phyloP scores from a whole-genome alignment of 148 eudicot genomes.

The Dysphania ambrosioides region DNA sequence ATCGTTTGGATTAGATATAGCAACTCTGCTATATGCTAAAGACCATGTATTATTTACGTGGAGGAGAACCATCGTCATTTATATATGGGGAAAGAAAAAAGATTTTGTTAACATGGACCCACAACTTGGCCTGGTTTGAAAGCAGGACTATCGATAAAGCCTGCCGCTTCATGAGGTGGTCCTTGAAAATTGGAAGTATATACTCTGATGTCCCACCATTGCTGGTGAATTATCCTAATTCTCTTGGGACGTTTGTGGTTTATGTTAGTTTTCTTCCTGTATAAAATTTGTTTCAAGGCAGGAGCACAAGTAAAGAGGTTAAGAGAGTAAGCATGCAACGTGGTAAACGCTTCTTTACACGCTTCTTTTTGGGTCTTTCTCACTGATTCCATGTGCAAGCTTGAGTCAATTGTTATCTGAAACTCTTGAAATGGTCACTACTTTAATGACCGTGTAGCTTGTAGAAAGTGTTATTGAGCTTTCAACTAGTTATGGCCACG shows the following conservation, averaged over 20 bases:
- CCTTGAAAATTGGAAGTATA: constrained; percentile 14
- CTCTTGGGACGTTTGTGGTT: constrained; percentile 20
- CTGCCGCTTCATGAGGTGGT: constrained; percentile 20
- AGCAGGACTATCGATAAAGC: constrained; percentile 14
- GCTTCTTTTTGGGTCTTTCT: constrained; percentile 33
- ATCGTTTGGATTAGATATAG: constrained; percentile 12
- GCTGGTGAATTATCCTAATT: constrained; percentile 23
- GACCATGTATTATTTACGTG: constrained; percentile 49
- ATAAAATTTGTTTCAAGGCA: constrained; percentile 7
- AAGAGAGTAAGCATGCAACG: constrained; percentile 33
- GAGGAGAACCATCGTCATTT: constrained; percentile 32
- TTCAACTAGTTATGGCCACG: too few species aligned
- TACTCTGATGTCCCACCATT: neutral
- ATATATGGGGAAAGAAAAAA: neutral
- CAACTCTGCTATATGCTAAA: neutral
- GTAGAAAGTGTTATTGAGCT: neutral
- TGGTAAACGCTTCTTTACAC: constrained; percentile 44
- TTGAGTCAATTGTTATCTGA: constrained; percentile 1
- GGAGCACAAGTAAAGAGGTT: constrained; percentile 5
- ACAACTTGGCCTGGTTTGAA: constrained; percentile 14
- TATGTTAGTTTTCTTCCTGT: constrained; percentile 27
- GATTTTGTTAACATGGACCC: constrained; percentile 20
- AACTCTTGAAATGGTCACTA: neutral
- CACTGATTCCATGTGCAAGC: constrained; percentile 29
- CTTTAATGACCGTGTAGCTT: neutral